Conservation (phyloP, 2,329 filamentous ascomycete genomes). For the Pseudocercospora cruenta region DNA sequence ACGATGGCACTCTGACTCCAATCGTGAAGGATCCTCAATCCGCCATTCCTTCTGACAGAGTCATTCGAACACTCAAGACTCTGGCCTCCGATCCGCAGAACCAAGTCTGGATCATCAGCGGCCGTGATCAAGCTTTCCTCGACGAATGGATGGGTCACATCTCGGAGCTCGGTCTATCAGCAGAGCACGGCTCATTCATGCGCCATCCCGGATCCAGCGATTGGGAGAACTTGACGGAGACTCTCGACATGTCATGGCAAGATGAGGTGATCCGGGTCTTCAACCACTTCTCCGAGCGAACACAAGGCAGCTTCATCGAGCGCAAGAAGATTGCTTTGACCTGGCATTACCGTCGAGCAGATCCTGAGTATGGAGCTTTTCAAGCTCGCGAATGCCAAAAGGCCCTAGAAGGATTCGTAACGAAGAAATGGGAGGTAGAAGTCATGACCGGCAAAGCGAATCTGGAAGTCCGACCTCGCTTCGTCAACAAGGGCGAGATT, state of each 20-base stretch:
- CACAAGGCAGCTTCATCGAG: conserved; percentile 91
- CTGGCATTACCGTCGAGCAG: conserved; percentile 93
- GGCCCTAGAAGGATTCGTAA: conserved; percentile 76
- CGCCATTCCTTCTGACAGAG: conserved; percentile 81
- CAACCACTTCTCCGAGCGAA: conserved; percentile 83
- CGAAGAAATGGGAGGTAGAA: conserved; percentile 83
- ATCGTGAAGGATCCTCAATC: conserved; percentile 91
- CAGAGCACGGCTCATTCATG: conserved; percentile 96
- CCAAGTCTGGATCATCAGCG: conserved; percentile 97
- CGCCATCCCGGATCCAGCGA: conserved; percentile 72
- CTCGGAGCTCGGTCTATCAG: conserved; percentile 83
- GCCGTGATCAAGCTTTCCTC: conserved; percentile 88
- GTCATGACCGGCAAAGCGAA: conserved; percentile 98
- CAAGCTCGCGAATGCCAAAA: conserved; percentile 80
- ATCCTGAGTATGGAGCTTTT: conserved; percentile 80
- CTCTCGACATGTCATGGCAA: conserved; percentile 91
- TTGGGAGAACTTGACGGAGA: conserved; percentile 89
- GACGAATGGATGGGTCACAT: conserved; percentile 93
- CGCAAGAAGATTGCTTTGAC: conserved; percentile 91
- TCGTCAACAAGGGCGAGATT: conserved; percentile 98
- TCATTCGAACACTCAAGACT: conserved; percentile 77
- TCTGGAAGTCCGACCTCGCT: conserved; percentile 91
- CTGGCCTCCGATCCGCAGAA: conserved; percentile 81
- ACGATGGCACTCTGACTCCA: conserved; percentile 93
- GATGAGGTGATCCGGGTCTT: conserved; percentile 81